Percentiles rank a stretch among this genome's conserved stretches.
Evolutionary conservation across 768 basidiomycete genomes (phyloP).

Genomic region (Crepidotus variabilis): DNA sequence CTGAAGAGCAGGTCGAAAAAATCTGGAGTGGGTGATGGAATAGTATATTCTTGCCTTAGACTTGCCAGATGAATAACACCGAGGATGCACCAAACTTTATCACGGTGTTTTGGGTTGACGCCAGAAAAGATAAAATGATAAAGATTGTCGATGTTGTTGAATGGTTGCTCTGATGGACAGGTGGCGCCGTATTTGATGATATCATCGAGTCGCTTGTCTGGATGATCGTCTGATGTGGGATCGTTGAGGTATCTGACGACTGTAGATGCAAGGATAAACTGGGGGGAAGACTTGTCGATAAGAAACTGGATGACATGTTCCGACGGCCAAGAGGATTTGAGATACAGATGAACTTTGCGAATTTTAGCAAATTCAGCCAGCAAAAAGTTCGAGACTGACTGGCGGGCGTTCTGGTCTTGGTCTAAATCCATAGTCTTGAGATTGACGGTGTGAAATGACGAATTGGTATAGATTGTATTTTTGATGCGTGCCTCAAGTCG

Average conservation of each 20-base stretch:
- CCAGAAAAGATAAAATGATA: not conserved
- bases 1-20: not conserved
- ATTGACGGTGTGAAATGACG: not conserved
- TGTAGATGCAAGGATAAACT: not conserved
- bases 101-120: not conserved
- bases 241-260: not conserved
- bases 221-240: not conserved
- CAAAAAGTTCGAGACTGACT: slow-evolving; percentile 10
- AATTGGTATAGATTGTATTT: slow-evolving; percentile 4
- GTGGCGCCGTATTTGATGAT: not conserved
- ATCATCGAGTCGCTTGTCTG: not conserved
- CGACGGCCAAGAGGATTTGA: not conserved
- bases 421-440: slow-evolving; percentile 10
- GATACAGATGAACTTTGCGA: not conserved
- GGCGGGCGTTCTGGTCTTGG: slow-evolving; percentile 7
- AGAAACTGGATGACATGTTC: not conserved
- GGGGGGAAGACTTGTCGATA: not conserved
- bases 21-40: not conserved
- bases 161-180: no score
- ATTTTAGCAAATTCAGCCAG: slow-evolving; percentile 8
- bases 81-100: not conserved
- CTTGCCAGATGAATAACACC: not conserved
- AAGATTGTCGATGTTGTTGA: not conserved
- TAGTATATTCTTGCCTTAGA: not conserved
- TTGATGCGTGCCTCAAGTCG: slow-evolving; percentile 14